phyloP scores from a whole-genome alignment of 2,329 filamentous ascomycete species.

The Aspergillus flavus region DNA sequence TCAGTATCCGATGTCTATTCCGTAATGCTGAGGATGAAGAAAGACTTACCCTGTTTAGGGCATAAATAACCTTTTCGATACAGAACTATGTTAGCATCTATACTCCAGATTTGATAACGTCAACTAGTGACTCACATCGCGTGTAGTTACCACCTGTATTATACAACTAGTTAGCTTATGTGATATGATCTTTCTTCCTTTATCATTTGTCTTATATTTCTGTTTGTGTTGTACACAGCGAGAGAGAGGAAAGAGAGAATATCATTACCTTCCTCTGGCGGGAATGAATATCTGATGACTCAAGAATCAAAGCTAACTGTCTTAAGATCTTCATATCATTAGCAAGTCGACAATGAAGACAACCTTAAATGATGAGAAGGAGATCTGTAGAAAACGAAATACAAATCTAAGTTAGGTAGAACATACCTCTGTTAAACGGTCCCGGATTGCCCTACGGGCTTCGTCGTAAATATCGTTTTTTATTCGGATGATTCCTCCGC shows the following conservation, averaged over 20 bases:
- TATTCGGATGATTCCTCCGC: conserved; percentile 37
- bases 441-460: conserved; percentile 24
- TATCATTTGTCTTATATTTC: not conserved
- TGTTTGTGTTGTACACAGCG: not conserved
- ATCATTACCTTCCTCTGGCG: conserved; percentile 16
- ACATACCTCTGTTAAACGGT: conserved; percentile 27
- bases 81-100: not conserved
- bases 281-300: conserved; percentile 12
- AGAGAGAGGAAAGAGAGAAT: not conserved
- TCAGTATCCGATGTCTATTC: not conserved
- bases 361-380: not conserved
- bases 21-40: not conserved
- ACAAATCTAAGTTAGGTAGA: not conserved
- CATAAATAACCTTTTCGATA: conserved; percentile 17
- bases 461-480: conserved; percentile 32
- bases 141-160: conserved; percentile 16
- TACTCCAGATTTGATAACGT: not conserved
- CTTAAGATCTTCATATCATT: conserved; percentile 25
- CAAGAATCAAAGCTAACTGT: conserved; percentile 26
- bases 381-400: not conserved
- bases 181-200: not conserved
- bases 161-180: not conserved
- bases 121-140: conserved; percentile 17
- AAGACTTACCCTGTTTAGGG: conserved; percentile 17
- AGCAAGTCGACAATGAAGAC: not conserved